Evolutionary conservation across 495 filamentous ascomycete species (phyloP), one percentile per base, ranked within the genome.

Genomic region (Pyrenula aspistea): DNA sequence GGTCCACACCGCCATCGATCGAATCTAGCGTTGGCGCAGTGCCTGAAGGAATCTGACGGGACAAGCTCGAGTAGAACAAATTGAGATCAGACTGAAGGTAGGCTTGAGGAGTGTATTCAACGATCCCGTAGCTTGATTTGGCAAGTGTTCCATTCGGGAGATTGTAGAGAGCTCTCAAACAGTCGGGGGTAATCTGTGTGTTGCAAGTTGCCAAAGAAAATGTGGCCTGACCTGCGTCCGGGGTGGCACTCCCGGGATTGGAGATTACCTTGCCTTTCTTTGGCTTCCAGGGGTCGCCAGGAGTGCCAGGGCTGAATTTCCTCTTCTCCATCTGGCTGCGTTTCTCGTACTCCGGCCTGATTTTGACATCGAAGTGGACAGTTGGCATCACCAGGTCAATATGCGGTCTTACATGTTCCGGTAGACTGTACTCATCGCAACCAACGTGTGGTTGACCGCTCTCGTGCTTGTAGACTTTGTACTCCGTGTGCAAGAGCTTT

Each of bases 1-100:
- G 70, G n/a, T 68, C 67, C 12, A 58, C 31, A 10, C 59, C 71
- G 21, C 76, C 77, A 59, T 82, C 72, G 51, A 81, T 66, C 1
- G 61, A 60, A 19, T 74, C 64, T 12, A 74, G 62, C 2, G 58
- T 70, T 8, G 77, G 72, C 12, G 70, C 65, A 12, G 72, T 75
- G 50, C 68, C 71, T 1, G 50, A 31, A 1, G 72, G 71, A 24
- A 75, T 71, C n/a, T 61, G 22, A 1, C 67, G 58, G 23, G 63
- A 61, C 10, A 70, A 51, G 2, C 53, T 73, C 22, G 64, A 63
- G 68, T 83, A 87, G 70, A 82, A 88, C 2, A 75, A 61, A 59
- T 85, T 67, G 12, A 88, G 69, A 59, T 87, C 83, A 1, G 70
- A 66, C 56, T 84, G 79, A 31, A 77, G 60, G 63, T 75, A 77